Percentiles rank a stretch among this genome's conserved stretches.
These are phyloP conservation scores for Diaporthe citrichinensis DNA, from an alignment of 2,329 filamentous ascomycete species.

Conservation along the genomic window DNA sequence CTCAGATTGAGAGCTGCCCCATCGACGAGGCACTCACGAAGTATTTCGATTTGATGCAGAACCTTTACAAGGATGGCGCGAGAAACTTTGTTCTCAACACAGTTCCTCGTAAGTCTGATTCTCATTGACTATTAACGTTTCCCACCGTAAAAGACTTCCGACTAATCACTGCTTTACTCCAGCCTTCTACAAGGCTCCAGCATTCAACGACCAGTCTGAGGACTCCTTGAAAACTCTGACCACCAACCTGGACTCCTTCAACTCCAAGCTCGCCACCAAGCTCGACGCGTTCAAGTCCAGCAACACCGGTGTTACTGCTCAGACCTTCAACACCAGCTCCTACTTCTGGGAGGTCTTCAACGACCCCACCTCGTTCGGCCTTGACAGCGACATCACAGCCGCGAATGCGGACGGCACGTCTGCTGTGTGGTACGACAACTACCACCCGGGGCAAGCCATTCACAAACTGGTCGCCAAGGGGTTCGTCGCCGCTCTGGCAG, in stretches of 20 bases:
- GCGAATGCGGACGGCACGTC: conserved; percentile 38
- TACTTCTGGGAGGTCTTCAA: conserved; percentile 40
- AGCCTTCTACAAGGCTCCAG: conserved; percentile 40
- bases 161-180: background rate
- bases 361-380: conserved; percentile 35
- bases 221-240: conserved; percentile 14
- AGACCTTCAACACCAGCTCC: conserved; percentile 38
- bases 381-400: conserved; percentile 39
- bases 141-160: background rate
- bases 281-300: conserved; percentile 35
- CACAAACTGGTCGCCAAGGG: conserved; percentile 39
- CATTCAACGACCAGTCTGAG: conserved; percentile 35
- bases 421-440: conserved; percentile 40
- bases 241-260: conserved; percentile 39
- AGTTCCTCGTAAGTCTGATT: conserved; percentile 33
- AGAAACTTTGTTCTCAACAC: conserved; percentile 39
- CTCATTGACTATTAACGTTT: background rate
- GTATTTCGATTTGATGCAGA: conserved; percentile 39
- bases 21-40: conserved; percentile 38
- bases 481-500: conserved; percentile 30
- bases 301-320: conserved; percentile 37
- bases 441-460: conserved; percentile 40
- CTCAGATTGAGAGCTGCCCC: conserved; percentile 31
- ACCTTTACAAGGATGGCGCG: conserved; percentile 39
- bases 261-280: conserved; percentile 38